These are phyloP conservation scores for Beauveria rudraprayagi DNA, from an alignment of 2,329 filamentous ascomycete species.

Conservation along the genomic window DNA sequence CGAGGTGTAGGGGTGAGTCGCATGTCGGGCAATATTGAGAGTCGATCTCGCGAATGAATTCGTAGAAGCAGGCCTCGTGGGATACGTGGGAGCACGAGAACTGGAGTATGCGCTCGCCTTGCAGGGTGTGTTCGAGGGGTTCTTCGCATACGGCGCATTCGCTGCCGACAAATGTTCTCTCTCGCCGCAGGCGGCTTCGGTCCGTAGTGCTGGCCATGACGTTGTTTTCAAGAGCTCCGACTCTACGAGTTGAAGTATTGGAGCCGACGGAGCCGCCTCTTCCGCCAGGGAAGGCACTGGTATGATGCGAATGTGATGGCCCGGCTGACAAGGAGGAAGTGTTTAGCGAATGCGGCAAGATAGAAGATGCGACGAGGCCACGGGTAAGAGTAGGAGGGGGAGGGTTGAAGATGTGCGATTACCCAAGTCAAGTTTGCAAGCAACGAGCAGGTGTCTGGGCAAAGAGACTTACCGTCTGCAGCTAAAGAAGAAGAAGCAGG, in stretches of 20 bases:
- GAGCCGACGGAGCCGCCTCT: slow-evolving; percentile 22
- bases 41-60: slow-evolving; percentile 92
- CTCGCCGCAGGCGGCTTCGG: slow-evolving; percentile 69
- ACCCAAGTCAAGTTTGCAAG: neutral
- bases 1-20: slow-evolving; percentile 81
- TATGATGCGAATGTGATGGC: slow-evolving; percentile 6
- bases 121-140: slow-evolving; percentile 87
- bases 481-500: neutral
- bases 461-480: neutral
- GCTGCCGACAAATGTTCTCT: slow-evolving; percentile 90
- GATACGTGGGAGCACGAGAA: slow-evolving; percentile 96
- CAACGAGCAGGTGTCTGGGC: neutral
- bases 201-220: slow-evolving; percentile 48
- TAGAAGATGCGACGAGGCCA: neutral
- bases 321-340: neutral
- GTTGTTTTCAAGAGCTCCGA: slow-evolving; percentile 33
- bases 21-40: slow-evolving; percentile 92
- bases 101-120: slow-evolving; percentile 87
- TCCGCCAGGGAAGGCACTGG: slow-evolving; percentile 22
- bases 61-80: slow-evolving; percentile 97
- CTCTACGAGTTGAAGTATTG: slow-evolving; percentile 26
- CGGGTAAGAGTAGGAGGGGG: neutral
- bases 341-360: neutral
- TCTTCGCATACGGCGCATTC: slow-evolving; percentile 97
- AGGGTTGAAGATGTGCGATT: neutral